Evolutionary conservation across 495 filamentous ascomycete species (phyloP).

Genomic region (Talaromyces nanjingensis): DNA sequence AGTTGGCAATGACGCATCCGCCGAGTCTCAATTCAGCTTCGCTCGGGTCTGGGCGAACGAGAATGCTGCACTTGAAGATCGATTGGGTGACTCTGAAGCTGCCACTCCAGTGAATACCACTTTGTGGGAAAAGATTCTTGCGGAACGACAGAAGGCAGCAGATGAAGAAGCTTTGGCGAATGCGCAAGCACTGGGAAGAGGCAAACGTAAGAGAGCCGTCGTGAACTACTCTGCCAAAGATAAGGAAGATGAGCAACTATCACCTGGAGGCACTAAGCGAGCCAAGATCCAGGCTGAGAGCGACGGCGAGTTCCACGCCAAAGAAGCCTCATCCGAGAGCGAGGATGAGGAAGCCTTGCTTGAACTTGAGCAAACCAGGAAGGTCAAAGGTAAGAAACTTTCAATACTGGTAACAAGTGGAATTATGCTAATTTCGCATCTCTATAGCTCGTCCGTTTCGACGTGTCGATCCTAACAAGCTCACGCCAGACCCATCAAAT

Average conservation of each 20-base stretch:
- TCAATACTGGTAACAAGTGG: background rate
- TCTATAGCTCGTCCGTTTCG: conserved; percentile 28
- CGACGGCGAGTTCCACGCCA: conserved; percentile 28
- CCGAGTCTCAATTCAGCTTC: conserved; percentile 77
- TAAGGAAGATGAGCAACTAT: conserved; percentile 12
- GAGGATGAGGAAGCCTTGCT: conserved; percentile 21
- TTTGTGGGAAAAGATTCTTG: conserved; percentile 84
- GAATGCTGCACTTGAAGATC: conserved; percentile 52
- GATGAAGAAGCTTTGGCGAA: conserved; percentile 55
- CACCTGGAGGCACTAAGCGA: conserved; percentile 19
- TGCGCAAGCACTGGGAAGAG: conserved; percentile 70
- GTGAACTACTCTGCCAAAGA: conserved; percentile 32
- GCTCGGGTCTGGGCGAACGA: conserved; percentile 92
- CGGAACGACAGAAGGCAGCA: conserved; percentile 71
- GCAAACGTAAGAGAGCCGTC: conserved; percentile 55
- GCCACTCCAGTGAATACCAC: conserved; percentile 40
- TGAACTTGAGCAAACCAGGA: conserved; percentile 14
- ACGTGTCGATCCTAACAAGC: conserved; percentile 24
- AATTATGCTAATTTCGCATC: background rate
- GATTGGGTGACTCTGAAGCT: conserved; percentile 43
- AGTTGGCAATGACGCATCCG: conserved; percentile 46
- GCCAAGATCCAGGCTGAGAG: conserved; percentile 19
- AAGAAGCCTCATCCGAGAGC: conserved; percentile 17
- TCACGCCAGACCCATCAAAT: conserved; percentile 22
- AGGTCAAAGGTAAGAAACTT: conserved; percentile 17